These are phyloP conservation scores for Rehmannia glutinosa DNA, from an alignment of 257 asterid genomes.

Conservation along the genomic window DNA sequence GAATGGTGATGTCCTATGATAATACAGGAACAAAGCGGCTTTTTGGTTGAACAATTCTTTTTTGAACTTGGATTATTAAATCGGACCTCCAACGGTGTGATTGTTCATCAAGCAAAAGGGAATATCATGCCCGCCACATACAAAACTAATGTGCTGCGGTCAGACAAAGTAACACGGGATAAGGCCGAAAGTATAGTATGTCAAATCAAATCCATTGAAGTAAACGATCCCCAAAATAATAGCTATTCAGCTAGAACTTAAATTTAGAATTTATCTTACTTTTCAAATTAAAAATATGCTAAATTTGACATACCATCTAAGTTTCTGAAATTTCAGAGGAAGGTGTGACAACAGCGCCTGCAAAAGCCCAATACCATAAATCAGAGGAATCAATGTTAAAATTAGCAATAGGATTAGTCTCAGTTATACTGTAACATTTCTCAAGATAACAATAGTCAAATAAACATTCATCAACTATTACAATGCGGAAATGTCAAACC, in stretches of 20 bases:
- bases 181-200: neutral
- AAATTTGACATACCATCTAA: conserved; percentile 64
- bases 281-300: conserved; percentile 11
- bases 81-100: neutral
- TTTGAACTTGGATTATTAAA: neutral
- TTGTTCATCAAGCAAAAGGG: neutral
- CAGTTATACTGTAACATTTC: neutral
- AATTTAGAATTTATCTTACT: neutral
- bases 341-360: conserved; percentile 80
- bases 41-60: neutral
- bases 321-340: conserved; percentile 73
- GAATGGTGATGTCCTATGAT: neutral
- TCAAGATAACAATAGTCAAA: conserved; percentile 3
- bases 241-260: neutral
- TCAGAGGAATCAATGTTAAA: conserved; percentile 18
- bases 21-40: neutral
- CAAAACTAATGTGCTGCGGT: neutral
- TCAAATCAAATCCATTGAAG: conserved; percentile 9
- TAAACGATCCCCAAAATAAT: neutral
- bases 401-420: neutral
- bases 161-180: neutral
- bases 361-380: conserved; percentile 30
- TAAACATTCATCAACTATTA: neutral
- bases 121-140: neutral
- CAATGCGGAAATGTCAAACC: neutral